Evolutionary conservation across 495 filamentous ascomycete species (phyloP).

Genomic region (Penicillium atrosanguineum): DNA sequence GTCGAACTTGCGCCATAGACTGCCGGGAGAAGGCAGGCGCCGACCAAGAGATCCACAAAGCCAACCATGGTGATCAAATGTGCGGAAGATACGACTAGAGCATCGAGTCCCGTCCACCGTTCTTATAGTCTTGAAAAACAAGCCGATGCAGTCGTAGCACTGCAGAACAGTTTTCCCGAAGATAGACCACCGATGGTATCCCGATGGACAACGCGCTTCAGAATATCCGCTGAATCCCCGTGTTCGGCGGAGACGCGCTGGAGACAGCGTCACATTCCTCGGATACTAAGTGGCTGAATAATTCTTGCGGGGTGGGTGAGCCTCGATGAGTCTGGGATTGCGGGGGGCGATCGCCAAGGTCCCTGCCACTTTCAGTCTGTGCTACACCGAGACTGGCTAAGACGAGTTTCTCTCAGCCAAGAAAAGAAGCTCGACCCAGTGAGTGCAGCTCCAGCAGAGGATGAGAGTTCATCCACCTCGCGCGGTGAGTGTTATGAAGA

Average conservation of each 20-base stretch:
- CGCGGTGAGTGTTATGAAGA: not conserved
- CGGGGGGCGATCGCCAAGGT: slow-evolving; percentile 6
- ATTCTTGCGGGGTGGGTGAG: slow-evolving; percentile 19
- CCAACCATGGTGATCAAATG: slow-evolving; percentile 25
- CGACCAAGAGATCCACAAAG: slow-evolving; percentile 23
- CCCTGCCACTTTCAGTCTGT: not conserved
- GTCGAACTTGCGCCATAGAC: slow-evolving; percentile 26
- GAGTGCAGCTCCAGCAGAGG: not conserved
- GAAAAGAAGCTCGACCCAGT: not conserved
- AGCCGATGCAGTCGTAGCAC: not conserved
- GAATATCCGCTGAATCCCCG: slow-evolving; percentile 25
- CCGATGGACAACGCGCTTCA: slow-evolving; percentile 9
- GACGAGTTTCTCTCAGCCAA: not conserved
- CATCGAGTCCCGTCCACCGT: not conserved
- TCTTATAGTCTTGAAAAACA: slow-evolving; percentile 15
- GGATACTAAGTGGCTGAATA: slow-evolving; percentile 9
- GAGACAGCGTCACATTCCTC: slow-evolving; percentile 4
- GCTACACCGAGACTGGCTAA: not conserved
- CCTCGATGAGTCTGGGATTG: slow-evolving; percentile 1
- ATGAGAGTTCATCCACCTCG: not conserved
- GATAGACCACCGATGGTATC: slow-evolving; percentile 9
- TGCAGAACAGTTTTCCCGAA: slow-evolving; percentile 1
- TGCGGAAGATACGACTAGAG: not conserved
- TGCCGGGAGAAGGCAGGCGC: slow-evolving; percentile 28
- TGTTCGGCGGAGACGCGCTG: slow-evolving; percentile 2